phyloP scores from a whole-genome alignment of 345 rosid species.

The Alliaria petiolata region DNA sequence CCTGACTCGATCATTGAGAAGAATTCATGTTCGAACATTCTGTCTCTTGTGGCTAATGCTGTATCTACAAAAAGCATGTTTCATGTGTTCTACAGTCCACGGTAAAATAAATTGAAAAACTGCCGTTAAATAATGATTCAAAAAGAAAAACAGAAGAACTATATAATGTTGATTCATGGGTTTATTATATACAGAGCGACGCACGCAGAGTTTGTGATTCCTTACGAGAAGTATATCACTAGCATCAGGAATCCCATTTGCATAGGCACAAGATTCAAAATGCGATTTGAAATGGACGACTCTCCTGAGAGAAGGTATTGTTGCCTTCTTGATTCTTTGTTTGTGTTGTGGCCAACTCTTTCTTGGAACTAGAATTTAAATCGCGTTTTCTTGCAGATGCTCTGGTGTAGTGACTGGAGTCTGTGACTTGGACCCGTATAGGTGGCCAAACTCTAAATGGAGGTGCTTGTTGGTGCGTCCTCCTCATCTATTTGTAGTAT shows the following conservation, averaged over 20 bases:
- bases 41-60: slow-evolving; percentile 67
- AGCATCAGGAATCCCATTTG: slow-evolving; percentile 53
- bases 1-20: slow-evolving; percentile 59
- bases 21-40: slow-evolving; percentile 46
- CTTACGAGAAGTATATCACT: slow-evolving; percentile 64
- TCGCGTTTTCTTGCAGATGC: slow-evolving; percentile 42
- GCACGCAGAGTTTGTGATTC: slow-evolving; percentile 78
- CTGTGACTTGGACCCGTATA: slow-evolving; percentile 66
- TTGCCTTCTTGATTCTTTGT: slow-evolving; percentile 8
- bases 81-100: slow-evolving; percentile 79
- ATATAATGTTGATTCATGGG: background rate
- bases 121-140: background rate
- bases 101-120: slow-evolving; percentile 39
- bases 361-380: background rate
- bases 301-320: slow-evolving; percentile 77
- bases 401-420: slow-evolving; percentile 71
- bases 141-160: background rate
- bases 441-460: slow-evolving; percentile 96
- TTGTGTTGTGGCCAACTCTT: background rate
- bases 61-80: slow-evolving; percentile 60
- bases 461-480: slow-evolving; percentile 73
- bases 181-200: slow-evolving; percentile 56
- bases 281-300: slow-evolving; percentile 80
- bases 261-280: slow-evolving; percentile 73
- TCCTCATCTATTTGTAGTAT: background rate